phyloP scores from a whole-genome alignment of 495 filamentous ascomycete species.

The Neurospora sp. region DNA sequence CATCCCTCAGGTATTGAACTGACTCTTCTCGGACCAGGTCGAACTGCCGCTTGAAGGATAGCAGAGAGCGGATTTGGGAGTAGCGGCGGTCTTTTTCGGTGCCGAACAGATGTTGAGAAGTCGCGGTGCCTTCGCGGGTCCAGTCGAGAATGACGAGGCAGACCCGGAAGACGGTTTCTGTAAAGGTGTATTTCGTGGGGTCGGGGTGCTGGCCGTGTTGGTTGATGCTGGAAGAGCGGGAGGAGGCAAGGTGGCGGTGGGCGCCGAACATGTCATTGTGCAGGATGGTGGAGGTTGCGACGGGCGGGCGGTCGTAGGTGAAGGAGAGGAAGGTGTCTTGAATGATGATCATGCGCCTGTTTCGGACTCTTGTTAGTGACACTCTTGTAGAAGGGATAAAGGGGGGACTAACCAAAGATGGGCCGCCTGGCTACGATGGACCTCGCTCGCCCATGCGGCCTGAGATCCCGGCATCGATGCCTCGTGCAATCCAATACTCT shows the following conservation, averaged over 20 bases:
- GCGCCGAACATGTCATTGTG: not conserved
- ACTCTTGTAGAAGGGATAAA: not conserved
- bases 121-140: not conserved
- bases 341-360: not conserved
- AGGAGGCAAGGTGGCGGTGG: not conserved
- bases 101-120: not conserved
- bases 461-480: not conserved
- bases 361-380: not conserved
- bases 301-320: constrained; percentile 1
- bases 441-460: not conserved
- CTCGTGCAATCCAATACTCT: not conserved
- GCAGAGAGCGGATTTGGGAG: not conserved
- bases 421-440: not conserved
- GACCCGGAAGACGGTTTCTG: not conserved
- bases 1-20: not conserved
- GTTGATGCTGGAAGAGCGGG: not conserved
- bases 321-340: constrained; percentile 1
- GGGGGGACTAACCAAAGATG: not conserved
- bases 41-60: not conserved
- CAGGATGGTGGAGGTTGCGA: not conserved
- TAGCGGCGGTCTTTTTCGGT: not conserved
- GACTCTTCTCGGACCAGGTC: not conserved
- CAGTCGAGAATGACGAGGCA: not conserved
- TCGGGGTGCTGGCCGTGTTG: too few species aligned
- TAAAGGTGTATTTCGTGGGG: not conserved